Evolutionary conservation across 1,284 basidiomycete species (phyloP).

Genomic region (Sanghuangporus weigelae): DNA sequence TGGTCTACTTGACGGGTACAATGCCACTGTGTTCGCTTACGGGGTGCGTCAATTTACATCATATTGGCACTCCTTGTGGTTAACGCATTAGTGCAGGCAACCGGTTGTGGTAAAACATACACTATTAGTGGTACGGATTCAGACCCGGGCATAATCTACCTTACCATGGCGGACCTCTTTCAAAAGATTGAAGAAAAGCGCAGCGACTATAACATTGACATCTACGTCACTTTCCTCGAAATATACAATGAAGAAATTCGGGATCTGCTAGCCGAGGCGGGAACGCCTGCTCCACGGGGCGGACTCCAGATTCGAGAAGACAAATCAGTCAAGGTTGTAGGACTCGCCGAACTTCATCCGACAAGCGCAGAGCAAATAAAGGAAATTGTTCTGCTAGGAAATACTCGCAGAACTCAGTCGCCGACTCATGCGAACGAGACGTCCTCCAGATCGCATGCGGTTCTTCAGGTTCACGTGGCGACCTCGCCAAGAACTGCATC

Average conservation of each 20-base stretch:
- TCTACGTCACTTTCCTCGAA: constrained; percentile 91
- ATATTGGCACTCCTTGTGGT: not conserved
- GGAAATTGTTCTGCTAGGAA: constrained; percentile 84
- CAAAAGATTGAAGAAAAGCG: constrained; percentile 79
- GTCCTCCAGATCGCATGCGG: constrained; percentile 93
- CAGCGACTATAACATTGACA: constrained; percentile 79
- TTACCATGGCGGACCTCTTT: constrained; percentile 96
- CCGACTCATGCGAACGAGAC: constrained; percentile 93
- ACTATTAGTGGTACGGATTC: constrained; percentile 88
- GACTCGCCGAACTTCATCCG: constrained; percentile 77
- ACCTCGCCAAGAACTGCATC: constrained; percentile 80
- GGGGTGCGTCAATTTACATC: constrained; percentile 57
- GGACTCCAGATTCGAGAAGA: constrained; percentile 92
- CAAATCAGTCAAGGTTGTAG: constrained; percentile 85
- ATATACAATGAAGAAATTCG: constrained; percentile 98
- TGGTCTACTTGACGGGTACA: constrained; percentile 88
- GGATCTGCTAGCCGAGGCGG: constrained; percentile 81
- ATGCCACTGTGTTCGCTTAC: constrained; percentile 96
- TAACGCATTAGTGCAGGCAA: constrained; percentile 56
- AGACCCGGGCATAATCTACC: constrained; percentile 90
- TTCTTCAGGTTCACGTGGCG: constrained; percentile 88
- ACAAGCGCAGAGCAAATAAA: constrained; percentile 87
- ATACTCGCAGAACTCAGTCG: constrained; percentile 83
- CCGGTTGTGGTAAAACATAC: constrained; percentile 96
- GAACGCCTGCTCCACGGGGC: constrained; percentile 61